phyloP scores from a whole-genome alignment of 1,284 basidiomycete species.

The Ceratobasidium sp. region DNA sequence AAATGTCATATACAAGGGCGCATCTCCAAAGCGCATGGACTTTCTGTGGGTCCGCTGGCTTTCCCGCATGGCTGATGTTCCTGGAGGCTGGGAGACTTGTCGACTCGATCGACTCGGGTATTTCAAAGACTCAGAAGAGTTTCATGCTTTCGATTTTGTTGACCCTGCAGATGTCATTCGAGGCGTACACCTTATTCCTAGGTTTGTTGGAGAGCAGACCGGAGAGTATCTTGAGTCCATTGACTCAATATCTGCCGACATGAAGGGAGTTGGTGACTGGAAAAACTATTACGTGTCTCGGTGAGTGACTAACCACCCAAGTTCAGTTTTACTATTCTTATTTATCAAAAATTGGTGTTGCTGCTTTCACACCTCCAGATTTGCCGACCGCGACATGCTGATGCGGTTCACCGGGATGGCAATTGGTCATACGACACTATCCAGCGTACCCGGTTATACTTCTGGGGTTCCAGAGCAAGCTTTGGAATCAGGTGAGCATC shows the following conservation, averaged over 20 bases:
- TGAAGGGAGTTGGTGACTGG: constrained; percentile 30
- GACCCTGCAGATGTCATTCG: constrained; percentile 56
- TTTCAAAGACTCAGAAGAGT: constrained; percentile 44
- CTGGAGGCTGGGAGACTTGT: constrained; percentile 44
- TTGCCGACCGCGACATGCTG: constrained; percentile 51
- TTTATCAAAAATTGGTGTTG: background rate
- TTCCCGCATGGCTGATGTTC: constrained; percentile 37
- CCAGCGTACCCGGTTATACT: constrained; percentile 55
- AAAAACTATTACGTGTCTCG: constrained; percentile 40
- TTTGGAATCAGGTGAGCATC: constrained; percentile 47
- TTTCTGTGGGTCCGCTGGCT: constrained; percentile 54
- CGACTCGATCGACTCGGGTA: constrained; percentile 53
- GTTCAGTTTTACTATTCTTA: background rate
- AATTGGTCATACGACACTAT: constrained; percentile 45
- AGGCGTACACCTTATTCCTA: constrained; percentile 54
- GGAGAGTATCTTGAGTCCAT: background rate
- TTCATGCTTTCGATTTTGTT: constrained; percentile 57
- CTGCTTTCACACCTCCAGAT: too few species aligned
- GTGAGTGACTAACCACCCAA: constrained; percentile 12
- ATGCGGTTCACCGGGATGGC: constrained; percentile 49
- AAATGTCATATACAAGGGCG: constrained; percentile 36
- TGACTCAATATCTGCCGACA: constrained; percentile 27
- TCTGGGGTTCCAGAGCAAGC: too few species aligned
- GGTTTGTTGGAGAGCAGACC: constrained; percentile 46
- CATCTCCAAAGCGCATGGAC: constrained; percentile 21